Evolutionary conservation across 495 filamentous ascomycete genomes (phyloP).

Genomic region (Stereocaulon alpinum): DNA sequence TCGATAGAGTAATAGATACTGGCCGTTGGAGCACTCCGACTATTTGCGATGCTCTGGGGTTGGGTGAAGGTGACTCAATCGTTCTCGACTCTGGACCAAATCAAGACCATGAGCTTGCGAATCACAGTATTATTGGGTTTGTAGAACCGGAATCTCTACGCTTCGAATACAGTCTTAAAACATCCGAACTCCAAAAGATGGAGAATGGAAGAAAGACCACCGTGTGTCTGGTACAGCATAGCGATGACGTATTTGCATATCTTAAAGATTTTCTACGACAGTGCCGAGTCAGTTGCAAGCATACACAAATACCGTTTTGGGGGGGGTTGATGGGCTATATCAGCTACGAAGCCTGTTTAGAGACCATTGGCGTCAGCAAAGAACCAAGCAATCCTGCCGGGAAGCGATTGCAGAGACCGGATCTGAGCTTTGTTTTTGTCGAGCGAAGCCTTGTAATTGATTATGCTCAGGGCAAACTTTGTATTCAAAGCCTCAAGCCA

Average conservation of each 20-base stretch:
- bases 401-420: slow-evolving; percentile 33
- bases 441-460: slow-evolving; percentile 75
- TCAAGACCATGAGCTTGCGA: slow-evolving; percentile 39
- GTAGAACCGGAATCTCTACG: slow-evolving; percentile 41
- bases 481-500: slow-evolving; percentile 51
- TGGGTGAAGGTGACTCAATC: slow-evolving; percentile 34
- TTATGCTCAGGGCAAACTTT: slow-evolving; percentile 47
- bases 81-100: slow-evolving; percentile 42
- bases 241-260: slow-evolving; percentile 41
- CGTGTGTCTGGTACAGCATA: slow-evolving; percentile 24
- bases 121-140: slow-evolving; percentile 59
- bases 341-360: slow-evolving; percentile 76
- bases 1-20: not conserved
- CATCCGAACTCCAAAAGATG: slow-evolving; percentile 25
- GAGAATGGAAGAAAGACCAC: not conserved
- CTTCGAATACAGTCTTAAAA: slow-evolving; percentile 43
- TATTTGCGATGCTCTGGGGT: slow-evolving; percentile 38
- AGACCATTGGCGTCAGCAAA: slow-evolving; percentile 42
- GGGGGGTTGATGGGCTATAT: slow-evolving; percentile 86
- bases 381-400: not conserved
- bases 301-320: slow-evolving; percentile 54
- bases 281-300: slow-evolving; percentile 35
- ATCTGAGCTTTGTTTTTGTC: slow-evolving; percentile 68
- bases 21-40: slow-evolving; percentile 33
- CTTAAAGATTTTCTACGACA: slow-evolving; percentile 48